Base-by-base conservation (phyloP, 2,329 filamentous ascomycete species). In the Alternaria burnsii region DNA sequence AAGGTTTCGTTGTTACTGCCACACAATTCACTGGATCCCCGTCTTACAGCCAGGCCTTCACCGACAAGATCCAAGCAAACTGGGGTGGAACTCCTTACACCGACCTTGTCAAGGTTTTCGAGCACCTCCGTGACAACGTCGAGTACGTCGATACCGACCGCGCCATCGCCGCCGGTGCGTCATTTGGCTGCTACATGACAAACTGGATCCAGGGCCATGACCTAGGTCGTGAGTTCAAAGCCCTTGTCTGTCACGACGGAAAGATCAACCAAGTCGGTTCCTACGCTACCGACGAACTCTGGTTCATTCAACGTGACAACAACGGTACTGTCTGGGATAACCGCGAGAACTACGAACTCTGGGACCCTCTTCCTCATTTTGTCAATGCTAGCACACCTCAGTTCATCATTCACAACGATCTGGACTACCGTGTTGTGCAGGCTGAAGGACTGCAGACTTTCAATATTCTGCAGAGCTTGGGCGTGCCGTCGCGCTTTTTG, bases 181-280 rank as follows among this genome's bases (percentile, higher is more conserved):
- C 76, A 6, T 82, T 80, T 48, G 80, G 79, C 55, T 76, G 73
- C 51, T 79, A 71, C 74, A 84, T 85, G 71, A 76, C 76, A 58
- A 86, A 96, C 76, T 97, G 93, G 93, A 94, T 97, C 69, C 92
- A 97, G 78, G 94, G 94, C 5, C 91, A 95, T 61, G 86, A 87
- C 0, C 84, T 97, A 0, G 93, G 93, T 36, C 88, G 91, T 48
- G 89, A 90, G 69, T 96, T 97, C 85, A 92, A 92, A 79, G 93
- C 93, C 0, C 84, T 97, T 12, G 93, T 97, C 34, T 92, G 89
- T 72, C 93, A 97, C 75, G 93, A 97, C 70, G 93, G 93, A 52
- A 90, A 93, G 55, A 92, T 93, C 76, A 90, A 88, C 70, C 79
- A 82, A 38, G 76, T 82, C 41, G 76, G 76, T 26, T 79, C 81